Base-by-base conservation (phyloP, 2,329 filamentous ascomycete species). In the Venturia oleaginea region DNA sequence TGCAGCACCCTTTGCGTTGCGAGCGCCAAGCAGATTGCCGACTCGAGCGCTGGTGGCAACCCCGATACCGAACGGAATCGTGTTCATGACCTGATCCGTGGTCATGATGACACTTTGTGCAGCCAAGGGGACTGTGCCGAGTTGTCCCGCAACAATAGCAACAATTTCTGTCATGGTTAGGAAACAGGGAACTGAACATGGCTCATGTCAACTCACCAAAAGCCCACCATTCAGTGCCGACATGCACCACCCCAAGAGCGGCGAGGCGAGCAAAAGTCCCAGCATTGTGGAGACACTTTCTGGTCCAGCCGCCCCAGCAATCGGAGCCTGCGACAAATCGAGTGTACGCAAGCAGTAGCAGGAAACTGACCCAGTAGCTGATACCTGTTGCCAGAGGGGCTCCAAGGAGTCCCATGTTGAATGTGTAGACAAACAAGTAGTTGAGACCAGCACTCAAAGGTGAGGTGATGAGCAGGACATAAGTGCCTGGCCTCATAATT, bases 171-270 rank as follows among this genome's bases (percentile, higher is more conserved):
- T 8, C n/a, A 13, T 19, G 17, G 34, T 40, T 27, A 40, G 59
- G 43, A 22, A 6, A 4, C 24, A 37, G 59, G 32, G 1, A 89
- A 90, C 0, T 95, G 82, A 0, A 91, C 90, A 1, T 95, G 90
- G 68, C 95, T 93, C 75, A 95, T 91, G 51, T 6, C 27, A 34
- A 57, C 51, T 57, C 19, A 57, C 51, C 51, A 70, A 96, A 96
- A 0, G 91, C 92, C 91, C 91, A 95, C 91, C 91, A 96, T 75
- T 96, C 92, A 0, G 91, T 94, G 3, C 90, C 92, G 5, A 96
- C 89, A 68, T 95, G 91, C 3, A 95, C 77, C 51, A 95, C 81
- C 0, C 91, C 92, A 0, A 95, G 79, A 17, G 88, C 75, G 0
- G 91, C 90, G 3, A 96, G 84, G 11, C 86, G 84, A 1, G 89